Evolutionary conservation across 2,329 filamentous ascomycete genomes (phyloP), one percentile per base, ranked within the genome.

Genomic region (Endocalyx cinctus): DNA sequence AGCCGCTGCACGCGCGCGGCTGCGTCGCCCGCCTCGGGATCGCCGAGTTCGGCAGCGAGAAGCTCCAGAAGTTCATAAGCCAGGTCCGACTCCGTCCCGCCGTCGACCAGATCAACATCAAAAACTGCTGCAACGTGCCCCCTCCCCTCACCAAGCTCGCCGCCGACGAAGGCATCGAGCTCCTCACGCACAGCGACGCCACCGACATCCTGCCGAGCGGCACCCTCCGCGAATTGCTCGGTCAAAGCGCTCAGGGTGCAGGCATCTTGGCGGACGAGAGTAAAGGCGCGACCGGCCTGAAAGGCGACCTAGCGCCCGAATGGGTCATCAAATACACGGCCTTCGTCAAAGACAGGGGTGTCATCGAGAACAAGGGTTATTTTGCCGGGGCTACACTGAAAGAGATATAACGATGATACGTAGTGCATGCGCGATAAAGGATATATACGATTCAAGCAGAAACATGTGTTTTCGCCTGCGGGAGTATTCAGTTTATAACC

Each of bases 281-380:
- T 8, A 61, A 69, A 54, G 51, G 64, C 10, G 57, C 59, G 13
- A 59, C 66, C 8, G 83, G 84, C 1, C 66, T 94, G 37, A 70
- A 74, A 46, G 89, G 87, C 5, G 80, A 95, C 45, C 73, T 97
- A 30, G 75, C 78, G 38, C 89, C 92, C 17, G 81, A 90, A 57
- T 98, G 92, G 90, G 92, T 97, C 17, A 83, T 90, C 47, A 94
- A 97, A 58, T 98, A 98, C 58, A 96, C 90, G 23, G 92, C 92
- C 2, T 90, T 97, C 38, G 87, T 97, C 25, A 84, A 85, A 59
- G 84, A 97, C 57, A 74, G 92, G 34, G 92, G 92, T 11, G 92
- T 98, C 7, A 90, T 98, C 45, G 92, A 98, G 69, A 95, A 92
- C 57, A 98, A 97, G 69, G 92, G 92, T 6, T 97, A 96, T 62